Base-by-base conservation (phyloP, 2,329 filamentous ascomycete species). In the Cladosporium sp. region DNA sequence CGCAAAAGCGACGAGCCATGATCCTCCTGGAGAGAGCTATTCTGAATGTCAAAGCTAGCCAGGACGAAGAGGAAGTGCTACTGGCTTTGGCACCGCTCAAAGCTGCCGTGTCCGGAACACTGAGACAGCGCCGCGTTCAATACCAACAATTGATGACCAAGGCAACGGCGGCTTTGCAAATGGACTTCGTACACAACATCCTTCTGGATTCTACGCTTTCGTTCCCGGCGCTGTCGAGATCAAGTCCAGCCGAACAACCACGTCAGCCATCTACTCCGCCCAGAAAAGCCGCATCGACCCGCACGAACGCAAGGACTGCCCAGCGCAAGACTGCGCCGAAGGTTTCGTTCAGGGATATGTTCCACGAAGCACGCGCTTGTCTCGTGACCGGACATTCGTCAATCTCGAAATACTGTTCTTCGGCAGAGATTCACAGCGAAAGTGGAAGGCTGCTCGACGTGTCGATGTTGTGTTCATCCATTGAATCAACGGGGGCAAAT, bases 201-300 rank as follows among this genome's bases (percentile, higher is more conserved):
- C 79, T 97, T 13, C 88, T 92, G 40, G 93, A 99, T 61, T 96
- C 93, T 0, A 96, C 90, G 0, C 84, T 96, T 20, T 95, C 90
- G 0, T 86, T 92, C 54, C 89, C 91, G 1, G 84, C 88, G 0
- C 75, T 92, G 3, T 55, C 51, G 12, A 12, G 24, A 19, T n/a
- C 27, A 11, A 4, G 39, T 5, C 40, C 49, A 4, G 11, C 9
- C 6, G 50, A 47, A 12, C 19, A 29, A 6, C 11, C 11, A 13
- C 13, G 2, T 11, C 20, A 27, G n/a, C n/a, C 45, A 12, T 24
- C 27, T n/a, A 15, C 45, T 13, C 29, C 45, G 29, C 17, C 32
- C 13, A 42, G 34, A 17, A 53, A 41, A 7, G 22, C 42, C 19
- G 8, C 20, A 2, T 17, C 45, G 39, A 41, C 51, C 32, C 34